phyloP scores from a whole-genome alignment of 768 basidiomycete genomes.

The Boletellus ananiceps region DNA sequence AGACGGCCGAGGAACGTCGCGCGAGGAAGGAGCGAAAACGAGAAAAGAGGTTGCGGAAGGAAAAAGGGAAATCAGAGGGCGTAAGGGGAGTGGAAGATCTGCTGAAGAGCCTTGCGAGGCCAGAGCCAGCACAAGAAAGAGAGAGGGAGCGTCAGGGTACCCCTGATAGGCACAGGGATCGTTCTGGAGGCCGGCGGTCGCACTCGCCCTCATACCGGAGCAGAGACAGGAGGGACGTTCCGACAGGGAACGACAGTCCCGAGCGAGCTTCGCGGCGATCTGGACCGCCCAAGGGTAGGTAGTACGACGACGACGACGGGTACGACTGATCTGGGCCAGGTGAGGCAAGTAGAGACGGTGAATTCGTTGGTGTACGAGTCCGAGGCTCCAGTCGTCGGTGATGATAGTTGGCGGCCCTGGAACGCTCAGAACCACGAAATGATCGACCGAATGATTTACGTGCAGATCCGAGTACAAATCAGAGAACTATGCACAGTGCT shows the following conservation, averaged over 20 bases:
- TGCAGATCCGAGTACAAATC: constrained; percentile 1
- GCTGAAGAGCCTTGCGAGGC: constrained; percentile 41
- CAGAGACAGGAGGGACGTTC: constrained; percentile 10
- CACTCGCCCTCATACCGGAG: constrained; percentile 8
- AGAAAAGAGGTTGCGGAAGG: constrained; percentile 58
- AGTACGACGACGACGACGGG: constrained; percentile 6
- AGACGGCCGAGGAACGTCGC: constrained; percentile 74
- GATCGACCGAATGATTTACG: neutral
- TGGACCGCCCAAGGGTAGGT: neutral
- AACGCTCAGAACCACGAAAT: too few relatives aligned
- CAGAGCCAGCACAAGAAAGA: constrained; percentile 22
- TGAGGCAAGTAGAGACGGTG: neutral
- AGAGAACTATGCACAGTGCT: neutral
- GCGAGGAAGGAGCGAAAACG: constrained; percentile 72
- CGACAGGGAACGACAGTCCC: constrained; percentile 16
- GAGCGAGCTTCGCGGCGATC: constrained; percentile 11
- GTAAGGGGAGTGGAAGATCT: constrained; percentile 65
- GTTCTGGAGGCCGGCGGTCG: constrained; percentile 13
- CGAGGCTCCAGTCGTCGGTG: neutral
- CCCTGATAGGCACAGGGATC: constrained; percentile 13
- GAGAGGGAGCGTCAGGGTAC: constrained; percentile 3
- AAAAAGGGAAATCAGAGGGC: constrained; percentile 51
- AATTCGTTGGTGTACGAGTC: neutral
- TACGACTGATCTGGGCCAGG: constrained; percentile 1
- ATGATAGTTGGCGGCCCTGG: neutral